Base-by-base conservation (phyloP, 129 eudicot genomes). In the Ambrosia trifida region DNA sequence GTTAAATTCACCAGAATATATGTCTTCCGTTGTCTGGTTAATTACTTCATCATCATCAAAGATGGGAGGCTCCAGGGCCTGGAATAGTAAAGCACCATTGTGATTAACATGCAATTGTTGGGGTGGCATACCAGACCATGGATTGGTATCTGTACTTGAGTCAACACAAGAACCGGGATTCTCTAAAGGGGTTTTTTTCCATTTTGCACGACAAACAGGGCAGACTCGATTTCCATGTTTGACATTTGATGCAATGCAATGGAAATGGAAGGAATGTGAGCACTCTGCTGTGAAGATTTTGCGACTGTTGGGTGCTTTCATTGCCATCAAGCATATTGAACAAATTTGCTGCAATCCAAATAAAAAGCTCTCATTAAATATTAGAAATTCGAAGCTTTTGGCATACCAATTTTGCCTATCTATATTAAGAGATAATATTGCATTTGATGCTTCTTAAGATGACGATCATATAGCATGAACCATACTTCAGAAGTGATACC, bases 201-300 rank as follows among this genome's bases (percentile, higher is more conserved):
- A 93, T 78, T 83, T 85, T 33, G 96, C 91, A 28, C 98, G 79
- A 72, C 98, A 93, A 82, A 93, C 76, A 0, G 98, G 98, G 65
- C 98, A 93, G 4, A 72, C 79, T 57, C 80, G 87, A 72, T 87
- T 93, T 51, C 98, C 98, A 45, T 93, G 90, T 83, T 87, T 89
- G 13, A 93, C 95, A 64, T 93, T 93, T 24, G 96, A 83, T 12
- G 95, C 77, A 24, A 93, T 87, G 82, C 98, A 93, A 57, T 87
- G 90, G 66, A 89, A 87, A 78, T 93, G 98, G 81, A 93, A 92
- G 12, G 98, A 75, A 75, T 92, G 98, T 2, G 96, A 83, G 83
- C 98, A 92, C 76, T 92, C 98, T 52, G 98, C 98, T 4, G 95
- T 92, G 70, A 89, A 92, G 61, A 92, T 86, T 30, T 96, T 89